Evolutionary conservation across 2,329 filamentous ascomycete genomes (phyloP).

Genomic region (Sclerotinia subarctica): DNA sequence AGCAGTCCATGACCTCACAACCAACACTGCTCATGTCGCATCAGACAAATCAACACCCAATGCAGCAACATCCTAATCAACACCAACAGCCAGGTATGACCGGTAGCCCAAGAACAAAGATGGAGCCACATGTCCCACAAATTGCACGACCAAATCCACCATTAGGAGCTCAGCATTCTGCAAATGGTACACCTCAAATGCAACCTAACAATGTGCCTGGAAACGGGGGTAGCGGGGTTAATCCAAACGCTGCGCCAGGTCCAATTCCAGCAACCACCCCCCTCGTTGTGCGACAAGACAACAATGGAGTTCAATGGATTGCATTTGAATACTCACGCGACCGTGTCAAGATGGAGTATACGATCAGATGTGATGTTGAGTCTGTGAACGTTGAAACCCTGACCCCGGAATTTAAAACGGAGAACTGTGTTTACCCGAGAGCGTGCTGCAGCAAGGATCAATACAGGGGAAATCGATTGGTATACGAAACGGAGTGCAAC

Average conservation of each 20-base stretch:
- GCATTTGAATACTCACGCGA: constrained; percentile 97
- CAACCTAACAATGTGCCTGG: constrained; percentile 42
- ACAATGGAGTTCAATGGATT: constrained; percentile 98
- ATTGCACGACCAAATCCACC: constrained; percentile 57
- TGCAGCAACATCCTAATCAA: constrained; percentile 55
- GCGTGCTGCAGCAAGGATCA: constrained; percentile 94
- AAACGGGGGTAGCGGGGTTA: constrained; percentile 57
- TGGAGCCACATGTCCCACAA: constrained; percentile 60
- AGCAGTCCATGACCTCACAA: constrained; percentile 61
- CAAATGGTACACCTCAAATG: constrained; percentile 44
- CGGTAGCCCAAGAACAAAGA: constrained; percentile 60
- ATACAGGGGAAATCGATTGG: constrained; percentile 90
- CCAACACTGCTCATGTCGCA: constrained; percentile 67
- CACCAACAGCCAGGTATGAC: constrained; percentile 58
- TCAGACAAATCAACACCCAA: constrained; percentile 52
- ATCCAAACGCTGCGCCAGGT: constrained; percentile 88
- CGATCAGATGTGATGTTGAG: constrained; percentile 95
- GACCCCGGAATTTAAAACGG: constrained; percentile 85
- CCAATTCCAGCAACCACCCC: constrained; percentile 97
- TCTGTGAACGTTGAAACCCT: constrained; percentile 89
- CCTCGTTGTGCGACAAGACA: constrained; percentile 87
- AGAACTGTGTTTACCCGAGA: constrained; percentile 96
- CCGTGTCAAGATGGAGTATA: constrained; percentile 99
- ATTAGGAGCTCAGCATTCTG: constrained; percentile 43
- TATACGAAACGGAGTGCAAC: constrained; percentile 99